Base-by-base conservation (phyloP, 2,329 filamentous ascomycete genomes). In the Calonectria leucothoes region DNA sequence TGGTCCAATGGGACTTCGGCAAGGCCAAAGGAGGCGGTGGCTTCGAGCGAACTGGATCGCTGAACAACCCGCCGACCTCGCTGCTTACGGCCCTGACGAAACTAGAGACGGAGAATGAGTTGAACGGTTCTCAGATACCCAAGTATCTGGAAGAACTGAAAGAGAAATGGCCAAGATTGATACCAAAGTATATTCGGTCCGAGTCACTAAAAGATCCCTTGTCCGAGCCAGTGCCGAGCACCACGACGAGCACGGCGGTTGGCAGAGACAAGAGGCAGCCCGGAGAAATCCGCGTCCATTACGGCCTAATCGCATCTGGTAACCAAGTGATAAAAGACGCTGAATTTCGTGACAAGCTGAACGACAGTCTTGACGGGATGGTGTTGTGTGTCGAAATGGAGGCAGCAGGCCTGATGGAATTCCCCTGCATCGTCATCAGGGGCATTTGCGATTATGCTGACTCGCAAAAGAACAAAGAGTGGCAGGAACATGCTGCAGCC, bases 401-500 rank as follows among this genome's bases (percentile, higher is more conserved):
- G 31, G 81, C 81, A 20, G 81, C 80, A 3, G 81, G 82, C 3
- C 37, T 83, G 45, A 82, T 81, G 76, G 49, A 77, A 29, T 78
- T 81, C 48, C 81, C 79, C 0, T 84, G 82, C 35, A 64, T 84
- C 2, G 81, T 83, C 5, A 80, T 85, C 59, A 78, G 82, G 7
- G 83, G 83, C 0, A 83, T 85, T 59, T 84, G 80, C 66, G 82
- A 85, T 74, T 85, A 85, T 42, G 77, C 82, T 0, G 83, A 85
- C 63, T 78, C 80, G 1, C 81, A 83, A 49, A 83, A 83, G 64
- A 81, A 82, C 37, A 76, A 82, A 10, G 33, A 66, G 0, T 83
- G 81, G 82, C 82, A 82, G 57, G 71, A 75, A 8, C 82, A 81
- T 74, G 78, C 82, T 8, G 78, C 82, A 6, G 79, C 81, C 52